Conservation (phyloP, 129 eudicot genomes). For the Glebionis coronaria region DNA sequence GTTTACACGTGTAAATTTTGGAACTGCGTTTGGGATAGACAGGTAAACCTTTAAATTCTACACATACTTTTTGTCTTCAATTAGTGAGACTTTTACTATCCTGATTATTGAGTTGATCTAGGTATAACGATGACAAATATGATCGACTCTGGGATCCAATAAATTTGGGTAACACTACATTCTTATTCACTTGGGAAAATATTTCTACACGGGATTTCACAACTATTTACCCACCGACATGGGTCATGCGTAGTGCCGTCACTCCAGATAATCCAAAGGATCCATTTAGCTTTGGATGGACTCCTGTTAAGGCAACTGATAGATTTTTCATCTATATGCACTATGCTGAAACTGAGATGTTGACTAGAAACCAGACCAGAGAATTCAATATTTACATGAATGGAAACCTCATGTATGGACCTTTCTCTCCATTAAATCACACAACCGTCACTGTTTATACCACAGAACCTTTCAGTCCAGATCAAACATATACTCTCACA, state of each 20-base stretch:
- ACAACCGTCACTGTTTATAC: constrained; percentile 11
- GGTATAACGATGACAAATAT: constrained; percentile 36
- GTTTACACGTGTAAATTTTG: constrained; percentile 15
- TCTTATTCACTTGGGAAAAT: constrained; percentile 6
- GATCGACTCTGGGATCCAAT: constrained; percentile 41
- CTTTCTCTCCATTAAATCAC: constrained; percentile 22
- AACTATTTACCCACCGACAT: constrained; percentile 23
- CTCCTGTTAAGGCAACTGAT: constrained; percentile 1
- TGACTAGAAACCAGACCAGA: too few species aligned
- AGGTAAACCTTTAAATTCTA: constrained; percentile 18
- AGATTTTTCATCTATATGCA: not conserved
- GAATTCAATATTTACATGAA: too few species aligned
- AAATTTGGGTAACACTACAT: constrained; percentile 7
- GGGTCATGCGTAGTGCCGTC: constrained; percentile 33
- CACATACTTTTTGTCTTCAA: not conserved
- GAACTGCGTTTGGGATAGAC: not conserved
- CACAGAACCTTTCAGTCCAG: constrained; percentile 8
- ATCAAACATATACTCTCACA: constrained; percentile 16
- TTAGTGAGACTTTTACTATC: too few species aligned
- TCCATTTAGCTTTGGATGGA: constrained; percentile 10
- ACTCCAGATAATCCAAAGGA: constrained; percentile 10
- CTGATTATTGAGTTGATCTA: not conserved
- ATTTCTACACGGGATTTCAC: constrained; percentile 2
- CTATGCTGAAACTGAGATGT: too few species aligned
- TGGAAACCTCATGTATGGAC: too few species aligned